Base-by-base conservation (phyloP, 2,329 filamentous ascomycete genomes). In the Arachnopeziza araneosa region DNA sequence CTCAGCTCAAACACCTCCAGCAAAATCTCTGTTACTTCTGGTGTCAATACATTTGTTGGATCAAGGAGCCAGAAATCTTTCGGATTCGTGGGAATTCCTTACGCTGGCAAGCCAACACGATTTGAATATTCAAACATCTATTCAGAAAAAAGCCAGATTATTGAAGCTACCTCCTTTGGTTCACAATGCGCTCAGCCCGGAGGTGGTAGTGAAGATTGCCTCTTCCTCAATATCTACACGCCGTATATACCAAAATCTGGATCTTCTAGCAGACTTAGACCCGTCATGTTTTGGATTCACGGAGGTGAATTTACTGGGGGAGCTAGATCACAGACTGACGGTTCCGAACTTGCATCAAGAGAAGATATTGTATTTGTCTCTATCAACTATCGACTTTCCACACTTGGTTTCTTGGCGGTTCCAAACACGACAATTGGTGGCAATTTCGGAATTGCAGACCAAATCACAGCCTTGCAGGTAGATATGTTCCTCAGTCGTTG, bases 1-100 rank as follows among this genome's bases (percentile, higher is more conserved):
- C 52, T 69, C 73, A 0, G 64, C 68, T 1, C 72, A 71, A 1
- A 72, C 67, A 17, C 64, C 72, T 17, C 70, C 8, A 79, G 78
- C 51, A 66, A 75, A 51, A 60, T 81, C n/a, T 69, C 71, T 12
- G 66, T 81, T 10, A 57, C 72, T 1, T 74, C 77, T 1, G 69
- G 66, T n/a, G 73, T 74, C 3, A 81, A 81, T 58, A 77, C 67
- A 0, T 82, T 76, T 55, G 66, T 78, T 21, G 81, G 81, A 0
- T 82, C 77, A 64, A 75, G 80, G 8, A 81, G 83, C 65, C 76
- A 80, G 63, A 80, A 82, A 66, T 81, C 71, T 8, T 80, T 80
- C 63, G 75, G 76, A 17, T 71, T 70, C 51, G 62, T 67, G 6
- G 69, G 69, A 1, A 71, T 71, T 23, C 67, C 65, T 5, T 70